Base-by-base conservation (phyloP, 805 yeast genomes). In the Maudiozyma bulderi region DNA sequence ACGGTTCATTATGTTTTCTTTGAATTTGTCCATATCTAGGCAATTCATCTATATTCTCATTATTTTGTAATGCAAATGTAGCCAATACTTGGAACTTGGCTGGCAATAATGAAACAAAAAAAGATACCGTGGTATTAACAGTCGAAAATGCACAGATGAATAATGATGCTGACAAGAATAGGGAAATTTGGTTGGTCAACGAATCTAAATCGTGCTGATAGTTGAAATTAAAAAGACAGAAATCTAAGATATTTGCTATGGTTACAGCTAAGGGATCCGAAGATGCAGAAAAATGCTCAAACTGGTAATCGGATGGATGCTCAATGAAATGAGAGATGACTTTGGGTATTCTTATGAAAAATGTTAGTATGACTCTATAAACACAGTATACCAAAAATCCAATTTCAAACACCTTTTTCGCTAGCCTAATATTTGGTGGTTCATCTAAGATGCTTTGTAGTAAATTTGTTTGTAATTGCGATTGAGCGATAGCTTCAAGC, bases 111-210 rank as follows among this genome's bases (percentile, higher is more conserved):
- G 67, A 64, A 38, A 69, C 59, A 13, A 82, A 64, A 34, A 82
- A 81, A 40, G 77, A 73, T 50, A 83, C 74, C 0, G 90, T 82
- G 40, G 74, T 66, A 44, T 74, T 62, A 1, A 84, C 89, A 48
- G 82, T 82, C 29, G 84, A 80, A 55, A 84, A 73, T 1, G 87
- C 80, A 50, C 84, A 74, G 0, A 77, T 57, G 55, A 84, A 83
- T 47, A 84, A 68, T 13, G 75, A 72, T 9, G 82, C 78, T 0
- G 86, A 78, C 13, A 83, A 58, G 2, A 78, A 53, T 50, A 83
- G 72, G 43, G 73, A 70, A 13, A 71, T 56, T 46, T 68, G 72
- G 47, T 62, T 71, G 5, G 67, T 57, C 2, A 69, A 52, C 3
- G 68, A 59, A 26, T 70, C 70, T 15, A 70, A 60, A 44, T 69